Conservation (phyloP, 306 rosid genomes). For the Prunus salicina region DNA sequence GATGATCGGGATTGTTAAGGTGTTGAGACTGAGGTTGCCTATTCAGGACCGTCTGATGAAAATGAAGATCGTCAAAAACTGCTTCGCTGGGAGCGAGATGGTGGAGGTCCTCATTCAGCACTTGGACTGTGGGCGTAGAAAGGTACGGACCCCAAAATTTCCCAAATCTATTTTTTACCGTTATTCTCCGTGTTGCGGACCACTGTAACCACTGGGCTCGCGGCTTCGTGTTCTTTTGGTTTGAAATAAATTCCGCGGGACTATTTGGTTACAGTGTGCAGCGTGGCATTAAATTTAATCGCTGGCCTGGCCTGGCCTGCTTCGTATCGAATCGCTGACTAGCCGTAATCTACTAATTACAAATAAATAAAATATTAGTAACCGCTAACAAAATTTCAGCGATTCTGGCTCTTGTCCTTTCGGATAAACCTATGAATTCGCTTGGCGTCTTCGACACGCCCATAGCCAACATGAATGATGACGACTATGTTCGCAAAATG, state of each 20-base stretch:
- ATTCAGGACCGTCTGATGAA: slow-evolving; percentile 77
- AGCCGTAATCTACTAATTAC: not conserved
- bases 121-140: slow-evolving; percentile 61
- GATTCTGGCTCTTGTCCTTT: not conserved
- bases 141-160: slow-evolving; percentile 47
- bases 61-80: slow-evolving; percentile 71
- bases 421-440: not conserved
- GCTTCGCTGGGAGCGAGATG: slow-evolving; percentile 74
- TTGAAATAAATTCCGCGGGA: not conserved
- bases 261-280: not conserved
- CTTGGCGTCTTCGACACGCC: not conserved
- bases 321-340: not conserved
- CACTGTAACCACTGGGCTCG: not conserved
- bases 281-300: not conserved
- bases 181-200: slow-evolving; percentile 9
- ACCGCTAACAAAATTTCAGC: not conserved
- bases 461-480: slow-evolving; percentile 16
- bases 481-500: slow-evolving; percentile 9
- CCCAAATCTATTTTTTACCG: not conserved
- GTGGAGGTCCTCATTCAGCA: slow-evolving; percentile 61
- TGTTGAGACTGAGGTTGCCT: slow-evolving; percentile 59
- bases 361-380: not conserved
- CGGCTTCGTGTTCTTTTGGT: not conserved
- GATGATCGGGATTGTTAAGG: slow-evolving; percentile 44
- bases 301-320: not conserved